Base-by-base conservation (phyloP, 192 early-diverging fungal species). In the Coemansia sp. region DNA sequence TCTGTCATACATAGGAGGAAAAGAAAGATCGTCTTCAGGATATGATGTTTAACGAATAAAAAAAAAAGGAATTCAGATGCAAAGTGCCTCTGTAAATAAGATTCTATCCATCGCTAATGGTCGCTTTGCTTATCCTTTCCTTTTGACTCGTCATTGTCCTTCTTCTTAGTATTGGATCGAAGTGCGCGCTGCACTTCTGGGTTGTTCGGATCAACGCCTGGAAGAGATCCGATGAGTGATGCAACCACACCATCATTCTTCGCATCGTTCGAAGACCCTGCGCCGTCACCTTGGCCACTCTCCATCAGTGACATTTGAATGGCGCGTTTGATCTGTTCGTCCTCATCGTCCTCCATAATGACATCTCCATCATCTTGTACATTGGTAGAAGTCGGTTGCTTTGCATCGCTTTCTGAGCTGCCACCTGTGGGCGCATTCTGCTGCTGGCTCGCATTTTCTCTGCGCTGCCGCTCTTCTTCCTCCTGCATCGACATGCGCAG, bases 401-500 rank as follows among this genome's bases (percentile, higher is more conserved):
- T 55, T 6, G 49, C 57, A 47, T 41, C 51, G 3, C 24, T 54
- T 16, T 19, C 49, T 10, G 51, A 28, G 51, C 50, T 16, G 10
- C 50, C 65, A 22, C 56, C 51, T 19, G 24, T 5, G 0, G 38
- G 25, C 10, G 31, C 32, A 5, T 54, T 32, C 59, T 61, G 59
- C 24, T 26, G 53, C 51, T 25, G 60, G 34, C 51, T 62, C 25
- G 72, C 74, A 24, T 65, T 64, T 48, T 73, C 77, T 23, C 68
- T 58, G 55, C 74, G 60, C 74, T 96, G 95, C 69, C 96, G 86
- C 30, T 93, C 94, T 50, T 88, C 87, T 65, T 97, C 96, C 76
- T 98, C 96, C 69, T 96, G 94, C 83, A 97, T 74, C 22, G 95
- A 97, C 80, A 98, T 97, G 62, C 94, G 88, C 56, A 98, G 73